phyloP scores from a whole-genome alignment of 2,329 filamentous ascomycete species.

The Lecanicillium sp. region DNA sequence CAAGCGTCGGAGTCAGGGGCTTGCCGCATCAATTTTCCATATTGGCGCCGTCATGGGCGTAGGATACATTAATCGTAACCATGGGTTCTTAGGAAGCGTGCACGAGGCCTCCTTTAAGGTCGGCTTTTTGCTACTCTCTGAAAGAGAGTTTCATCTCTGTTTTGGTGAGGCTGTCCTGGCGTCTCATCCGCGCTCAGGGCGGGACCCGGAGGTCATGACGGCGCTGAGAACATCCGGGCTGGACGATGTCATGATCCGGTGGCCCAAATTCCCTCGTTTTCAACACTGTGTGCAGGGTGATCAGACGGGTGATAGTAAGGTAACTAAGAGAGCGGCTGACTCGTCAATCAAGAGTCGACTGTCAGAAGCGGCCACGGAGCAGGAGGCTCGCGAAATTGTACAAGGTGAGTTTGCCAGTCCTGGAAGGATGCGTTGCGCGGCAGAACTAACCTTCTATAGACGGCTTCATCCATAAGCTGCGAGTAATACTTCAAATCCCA shows the following conservation, averaged over 20 bases:
- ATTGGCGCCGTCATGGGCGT: slow-evolving; percentile 29
- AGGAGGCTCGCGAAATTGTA: background rate
- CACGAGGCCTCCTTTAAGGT: background rate
- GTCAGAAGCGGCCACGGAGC: background rate
- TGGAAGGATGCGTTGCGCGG: too few relatives aligned
- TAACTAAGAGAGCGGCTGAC: too few relatives aligned
- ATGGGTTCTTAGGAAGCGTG: background rate
- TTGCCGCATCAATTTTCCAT: slow-evolving; percentile 29
- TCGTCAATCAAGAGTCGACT: background rate
- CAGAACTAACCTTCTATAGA: too few relatives aligned
- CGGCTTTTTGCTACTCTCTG: background rate
- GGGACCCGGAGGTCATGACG: background rate
- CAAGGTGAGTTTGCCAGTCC: too few relatives aligned
- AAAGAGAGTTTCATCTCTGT: background rate
- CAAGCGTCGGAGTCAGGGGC: slow-evolving; percentile 27
- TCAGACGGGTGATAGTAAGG: too few relatives aligned
- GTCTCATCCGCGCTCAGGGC: background rate
- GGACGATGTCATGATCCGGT: background rate
- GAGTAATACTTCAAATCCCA: background rate
- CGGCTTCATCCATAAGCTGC: background rate
- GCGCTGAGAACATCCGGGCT: background rate
- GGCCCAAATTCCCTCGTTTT: too few relatives aligned
- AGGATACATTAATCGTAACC: slow-evolving; percentile 17
- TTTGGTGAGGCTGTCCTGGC: background rate
- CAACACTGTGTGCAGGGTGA: too few relatives aligned